Conservation (phyloP, 208 protist genomes). For the Naegleria lovaniensis region DNA sequence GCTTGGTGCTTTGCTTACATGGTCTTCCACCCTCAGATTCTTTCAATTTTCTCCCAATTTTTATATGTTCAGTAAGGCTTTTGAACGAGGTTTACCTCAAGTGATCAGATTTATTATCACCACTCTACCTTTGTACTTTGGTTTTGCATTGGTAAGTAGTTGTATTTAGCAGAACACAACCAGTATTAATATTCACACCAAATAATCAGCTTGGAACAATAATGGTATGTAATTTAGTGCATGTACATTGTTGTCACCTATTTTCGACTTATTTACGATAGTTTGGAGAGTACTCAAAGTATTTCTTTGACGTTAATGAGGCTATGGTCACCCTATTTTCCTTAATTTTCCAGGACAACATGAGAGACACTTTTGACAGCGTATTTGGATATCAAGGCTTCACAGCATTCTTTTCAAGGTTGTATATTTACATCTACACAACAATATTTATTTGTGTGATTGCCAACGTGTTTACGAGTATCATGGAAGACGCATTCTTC, state of each 20-base stretch:
- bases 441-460: background rate
- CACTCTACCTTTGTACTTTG: background rate
- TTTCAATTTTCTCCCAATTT: background rate
- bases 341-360: background rate
- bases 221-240: background rate
- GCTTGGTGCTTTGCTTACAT: background rate
- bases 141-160: background rate
- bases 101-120: background rate
- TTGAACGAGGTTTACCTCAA: background rate
- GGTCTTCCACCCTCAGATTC: background rate
- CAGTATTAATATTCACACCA: too few relatives aligned
- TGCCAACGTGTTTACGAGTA: background rate
- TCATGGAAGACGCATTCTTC: background rate
- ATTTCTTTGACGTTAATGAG: background rate
- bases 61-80: background rate
- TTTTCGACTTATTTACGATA: background rate
- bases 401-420: background rate
- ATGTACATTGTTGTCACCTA: background rate
- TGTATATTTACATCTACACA: background rate
- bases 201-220: background rate
- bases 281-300: background rate
- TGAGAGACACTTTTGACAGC: background rate
- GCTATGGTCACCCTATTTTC: background rate
- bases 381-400: background rate
- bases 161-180: too few relatives aligned